phyloP scores from a whole-genome alignment of 2,329 filamentous ascomycete species.

The Tetracladium maxilliforme region DNA sequence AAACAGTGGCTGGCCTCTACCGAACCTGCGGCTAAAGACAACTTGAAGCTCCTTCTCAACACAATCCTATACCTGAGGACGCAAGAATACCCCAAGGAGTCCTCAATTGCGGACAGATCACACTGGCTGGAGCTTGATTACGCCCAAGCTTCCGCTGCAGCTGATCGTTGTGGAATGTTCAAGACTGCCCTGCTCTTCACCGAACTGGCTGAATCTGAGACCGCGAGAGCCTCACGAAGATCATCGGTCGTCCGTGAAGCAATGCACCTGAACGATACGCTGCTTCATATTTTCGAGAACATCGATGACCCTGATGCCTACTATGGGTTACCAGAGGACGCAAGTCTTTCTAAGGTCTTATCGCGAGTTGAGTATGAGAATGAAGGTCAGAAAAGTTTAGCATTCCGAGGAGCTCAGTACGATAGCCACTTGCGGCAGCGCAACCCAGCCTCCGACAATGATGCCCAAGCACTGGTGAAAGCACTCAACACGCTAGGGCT shows the following conservation, averaged over 20 bases:
- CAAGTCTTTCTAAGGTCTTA: conserved; percentile 64
- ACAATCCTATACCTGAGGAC: conserved; percentile 79
- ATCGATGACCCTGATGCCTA: conserved; percentile 95
- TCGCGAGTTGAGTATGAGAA: conserved; percentile 79
- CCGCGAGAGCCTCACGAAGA: conserved; percentile 43
- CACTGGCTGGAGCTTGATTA: conserved; percentile 82
- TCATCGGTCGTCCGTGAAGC: conserved; percentile 44
- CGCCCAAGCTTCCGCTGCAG: conserved; percentile 52
- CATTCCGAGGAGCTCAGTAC: conserved; percentile 82
- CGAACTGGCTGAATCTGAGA: conserved; percentile 52
- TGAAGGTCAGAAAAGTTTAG: conserved; percentile 72
- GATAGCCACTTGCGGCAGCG: conserved; percentile 64
- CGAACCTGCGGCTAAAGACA: conserved; percentile 33
- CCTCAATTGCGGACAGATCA: conserved; percentile 62
- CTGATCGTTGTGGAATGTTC: conserved; percentile 67
- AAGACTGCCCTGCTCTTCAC: conserved; percentile 75
- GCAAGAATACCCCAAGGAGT: conserved; percentile 60
- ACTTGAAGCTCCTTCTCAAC: conserved; percentile 60
- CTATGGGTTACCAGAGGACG: conserved; percentile 73
- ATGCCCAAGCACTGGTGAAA: conserved; percentile 57
- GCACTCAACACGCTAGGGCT: conserved; percentile 71
- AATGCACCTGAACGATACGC: conserved; percentile 40
- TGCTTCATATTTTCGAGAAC: conserved; percentile 76
- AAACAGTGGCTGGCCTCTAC: conserved; percentile 44
- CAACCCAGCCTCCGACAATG: conserved; percentile 36